A percentile compares a stretch with the other conserved stretches of the same genome.
These are phyloP conservation scores for Xanthoparmelia taractica DNA, from an alignment of 495 filamentous ascomycete species.

Conservation along the genomic window DNA sequence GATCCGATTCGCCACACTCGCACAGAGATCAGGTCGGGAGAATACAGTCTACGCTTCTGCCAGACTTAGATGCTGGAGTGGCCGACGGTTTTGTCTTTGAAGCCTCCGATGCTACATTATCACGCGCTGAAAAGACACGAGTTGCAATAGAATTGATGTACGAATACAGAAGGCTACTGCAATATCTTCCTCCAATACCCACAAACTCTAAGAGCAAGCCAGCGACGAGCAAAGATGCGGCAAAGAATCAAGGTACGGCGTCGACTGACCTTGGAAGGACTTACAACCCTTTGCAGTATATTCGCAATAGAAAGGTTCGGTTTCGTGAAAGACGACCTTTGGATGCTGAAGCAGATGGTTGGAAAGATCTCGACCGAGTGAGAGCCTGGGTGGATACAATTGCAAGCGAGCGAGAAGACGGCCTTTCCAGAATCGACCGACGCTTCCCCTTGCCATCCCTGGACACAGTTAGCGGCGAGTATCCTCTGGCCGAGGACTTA, in stretches of 20 bases:
- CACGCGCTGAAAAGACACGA: slow-evolving; percentile 69
- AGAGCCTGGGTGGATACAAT: slow-evolving; percentile 68
- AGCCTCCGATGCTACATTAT: slow-evolving; percentile 70
- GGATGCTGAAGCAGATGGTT: slow-evolving; percentile 65
- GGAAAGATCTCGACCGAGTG: slow-evolving; percentile 61
- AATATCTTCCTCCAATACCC: slow-evolving; percentile 60
- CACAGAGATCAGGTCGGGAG: slow-evolving; percentile 1
- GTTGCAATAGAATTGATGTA: slow-evolving; percentile 69
- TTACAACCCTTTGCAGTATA: slow-evolving; percentile 83
- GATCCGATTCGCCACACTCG: background rate
- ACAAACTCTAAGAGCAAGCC: slow-evolving; percentile 3
- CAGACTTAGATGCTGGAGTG: slow-evolving; percentile 16
- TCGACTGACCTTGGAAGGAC: slow-evolving; percentile 39
- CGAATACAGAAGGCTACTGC: slow-evolving; percentile 71
- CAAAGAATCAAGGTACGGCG: slow-evolving; percentile 6
- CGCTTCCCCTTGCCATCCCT: slow-evolving; percentile 19
- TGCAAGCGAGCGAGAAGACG: slow-evolving; percentile 39
- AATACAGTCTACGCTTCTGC: background rate
- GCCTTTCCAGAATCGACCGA: slow-evolving; percentile 18
- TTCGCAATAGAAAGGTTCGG: slow-evolving; percentile 75
- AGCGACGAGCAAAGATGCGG: slow-evolving; percentile 6
- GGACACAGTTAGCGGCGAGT: slow-evolving; percentile 19
- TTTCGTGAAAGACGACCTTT: slow-evolving; percentile 63
- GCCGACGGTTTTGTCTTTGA: slow-evolving; percentile 42
- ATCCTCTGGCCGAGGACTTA: slow-evolving; percentile 29